Evolutionary conservation across 2,329 filamentous ascomycete genomes (phyloP), one percentile per base, ranked within the genome.

Genomic region (Fusarium odoratissimum): DNA sequence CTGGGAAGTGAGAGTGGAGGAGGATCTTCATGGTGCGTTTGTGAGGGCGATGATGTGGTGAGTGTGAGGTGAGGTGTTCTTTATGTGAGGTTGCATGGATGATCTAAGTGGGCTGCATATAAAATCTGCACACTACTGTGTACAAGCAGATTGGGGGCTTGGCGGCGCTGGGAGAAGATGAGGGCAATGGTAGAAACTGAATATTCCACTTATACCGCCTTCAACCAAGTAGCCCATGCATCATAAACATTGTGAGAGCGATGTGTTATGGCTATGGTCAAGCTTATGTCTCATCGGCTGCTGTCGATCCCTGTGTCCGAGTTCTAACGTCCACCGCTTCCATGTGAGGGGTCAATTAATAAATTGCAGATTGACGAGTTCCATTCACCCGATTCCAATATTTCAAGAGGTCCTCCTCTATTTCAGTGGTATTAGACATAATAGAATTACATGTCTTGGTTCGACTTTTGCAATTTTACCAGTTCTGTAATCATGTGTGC

Each of bases 1-100:
- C 81, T 14, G 82, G 82, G 45, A 83, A 83, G 60, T 82, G 81
- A 13, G 82, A 84, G 58, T 83, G 78, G 12, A 83, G 74, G 16
- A 84, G 77, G 51, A 84, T 75, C 52, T 80, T 83, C 79, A 83
- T 81, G n/a, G 41, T 40, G 57, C 2, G 8, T 37, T n/a, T 14
- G n/a, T n/a, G n/a, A 42, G 19, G 51, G 23, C 3, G 51, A 23
- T 48, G 25, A 37, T n/a, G 33, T 37, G 10, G 21, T 19, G 19
- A 46, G 6, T 9, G 13, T 28, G 54, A 57, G 30, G 12, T 35
- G 41, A 31, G 55, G 55, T 25, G 31, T 51, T 38, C 23, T 58
- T 12, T n/a, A 54, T 40, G 62, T 67, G 62, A 61, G 41, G 56
- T 52, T 49, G 41, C 59, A 46, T 58, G 51, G 40, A 38, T 58